Conservation (phyloP, 108 stramenopile genomes). For the Conticribra weissflogii region DNA sequence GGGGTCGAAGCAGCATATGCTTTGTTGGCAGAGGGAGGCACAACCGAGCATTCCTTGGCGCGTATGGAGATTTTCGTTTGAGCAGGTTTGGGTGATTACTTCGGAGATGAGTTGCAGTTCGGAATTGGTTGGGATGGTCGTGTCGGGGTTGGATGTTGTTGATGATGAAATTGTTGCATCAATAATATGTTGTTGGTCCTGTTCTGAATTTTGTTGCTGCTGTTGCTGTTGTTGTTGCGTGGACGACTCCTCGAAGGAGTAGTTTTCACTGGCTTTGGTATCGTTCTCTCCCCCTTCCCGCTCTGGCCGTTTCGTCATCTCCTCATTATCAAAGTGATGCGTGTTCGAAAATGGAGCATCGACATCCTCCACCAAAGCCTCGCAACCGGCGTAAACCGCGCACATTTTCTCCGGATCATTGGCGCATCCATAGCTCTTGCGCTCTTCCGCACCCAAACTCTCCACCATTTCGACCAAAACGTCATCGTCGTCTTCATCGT, state of each 20-base stretch:
- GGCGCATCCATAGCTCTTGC: background rate
- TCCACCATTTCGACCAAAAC: too few relatives aligned
- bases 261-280: too few relatives aligned
- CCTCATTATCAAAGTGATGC: too few relatives aligned
- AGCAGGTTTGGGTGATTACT: conserved; percentile 26
- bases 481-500: background rate
- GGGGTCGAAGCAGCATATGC: conserved; percentile 31
- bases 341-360: too few relatives aligned
- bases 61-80: conserved; percentile 16
- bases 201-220: too few relatives aligned
- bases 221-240: too few relatives aligned
- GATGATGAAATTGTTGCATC: background rate
- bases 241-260: too few relatives aligned
- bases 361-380: conserved; percentile 18
- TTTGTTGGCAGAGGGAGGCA: conserved; percentile 13
- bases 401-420: conserved; percentile 21
- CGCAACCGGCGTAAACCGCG: conserved; percentile 19
- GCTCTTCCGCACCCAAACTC: background rate
- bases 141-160: background rate
- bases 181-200: background rate
- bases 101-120: conserved; percentile 19
- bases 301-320: too few relatives aligned
- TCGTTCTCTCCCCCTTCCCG: too few relatives aligned
- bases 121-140: background rate
- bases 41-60: conserved; percentile 23